Evolutionary conservation across 2,329 filamentous ascomycete genomes (phyloP).

Genomic region (Penicillium sp.): DNA sequence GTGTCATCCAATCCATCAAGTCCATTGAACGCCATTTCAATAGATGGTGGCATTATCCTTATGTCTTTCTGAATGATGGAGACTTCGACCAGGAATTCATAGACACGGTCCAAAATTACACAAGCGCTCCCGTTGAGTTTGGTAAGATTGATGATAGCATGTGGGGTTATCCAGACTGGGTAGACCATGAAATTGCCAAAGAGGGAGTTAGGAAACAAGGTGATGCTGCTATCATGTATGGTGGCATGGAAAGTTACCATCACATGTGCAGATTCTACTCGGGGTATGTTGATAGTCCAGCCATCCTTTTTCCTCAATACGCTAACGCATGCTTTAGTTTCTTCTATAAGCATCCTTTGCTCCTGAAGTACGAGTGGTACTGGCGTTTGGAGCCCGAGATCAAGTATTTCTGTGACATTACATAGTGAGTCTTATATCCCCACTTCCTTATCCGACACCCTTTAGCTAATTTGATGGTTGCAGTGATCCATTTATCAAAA

Average conservation of each 20-base stretch:
- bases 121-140: slow-evolving; percentile 83
- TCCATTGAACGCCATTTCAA: slow-evolving; percentile 99
- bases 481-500: slow-evolving; percentile 91
- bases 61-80: slow-evolving; percentile 95
- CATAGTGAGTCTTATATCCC: slow-evolving; percentile 64
- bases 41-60: slow-evolving; percentile 96
- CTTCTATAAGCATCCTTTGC: slow-evolving; percentile 94
- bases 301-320: slow-evolving; percentile 7
- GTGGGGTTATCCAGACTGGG: slow-evolving; percentile 98
- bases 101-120: slow-evolving; percentile 81
- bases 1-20: slow-evolving; percentile 93
- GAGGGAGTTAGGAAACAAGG: slow-evolving; percentile 97
- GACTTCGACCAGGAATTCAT: slow-evolving; percentile 96
- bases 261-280: slow-evolving; percentile 99
- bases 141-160: slow-evolving; percentile 85
- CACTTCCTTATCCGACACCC: not conserved
- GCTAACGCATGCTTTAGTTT: slow-evolving; percentile 52
- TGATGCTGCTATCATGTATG: slow-evolving; percentile 97
- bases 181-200: slow-evolving; percentile 86
- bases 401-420: slow-evolving; percentile 99
- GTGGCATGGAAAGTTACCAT: slow-evolving; percentile 97
- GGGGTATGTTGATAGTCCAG: slow-evolving; percentile 53
- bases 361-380: slow-evolving; percentile 99
- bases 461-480: slow-evolving; percentile 18
- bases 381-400: slow-evolving; percentile 99